Percentiles rank a stretch among this genome's conserved stretches.
phyloP scores from a whole-genome alignment of 1,284 basidiomycete genomes.

The Lentinus polychrous region DNA sequence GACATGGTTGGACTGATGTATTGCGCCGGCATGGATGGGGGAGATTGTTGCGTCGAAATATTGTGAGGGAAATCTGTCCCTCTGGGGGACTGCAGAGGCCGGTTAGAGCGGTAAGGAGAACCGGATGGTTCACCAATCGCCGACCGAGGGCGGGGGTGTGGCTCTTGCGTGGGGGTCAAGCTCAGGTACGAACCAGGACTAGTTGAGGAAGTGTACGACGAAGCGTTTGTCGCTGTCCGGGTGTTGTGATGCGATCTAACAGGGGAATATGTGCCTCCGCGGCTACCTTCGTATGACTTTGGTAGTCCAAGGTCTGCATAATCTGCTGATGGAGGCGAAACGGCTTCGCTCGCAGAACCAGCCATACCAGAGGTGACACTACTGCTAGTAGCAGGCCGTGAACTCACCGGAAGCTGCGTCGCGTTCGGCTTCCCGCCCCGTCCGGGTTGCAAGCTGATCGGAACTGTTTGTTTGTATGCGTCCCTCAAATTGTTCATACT shows the following conservation, averaged over 20 bases:
- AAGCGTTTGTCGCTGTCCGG: slow-evolving; percentile 1
- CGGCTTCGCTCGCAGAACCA: slow-evolving; percentile 2
- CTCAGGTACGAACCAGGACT: slow-evolving; percentile 13
- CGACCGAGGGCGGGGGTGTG: slow-evolving; percentile 52
- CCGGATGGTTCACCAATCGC: slow-evolving; percentile 37
- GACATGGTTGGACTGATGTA: slow-evolving; percentile 1
- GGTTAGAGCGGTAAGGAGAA: slow-evolving; percentile 29
- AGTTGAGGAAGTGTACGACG: slow-evolving; percentile 15
- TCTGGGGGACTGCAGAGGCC: slow-evolving; percentile 13
- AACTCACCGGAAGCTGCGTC: slow-evolving; percentile 13
- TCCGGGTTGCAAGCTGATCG: slow-evolving; percentile 31
- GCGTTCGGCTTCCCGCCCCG: slow-evolving; percentile 8
- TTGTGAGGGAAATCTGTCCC: slow-evolving; percentile 11
- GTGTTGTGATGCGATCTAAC: slow-evolving; percentile 4
- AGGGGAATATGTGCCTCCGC: slow-evolving; percentile 14
- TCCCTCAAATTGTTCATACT: slow-evolving; percentile 53
- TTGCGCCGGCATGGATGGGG: slow-evolving; percentile 6
- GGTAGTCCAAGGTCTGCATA: slow-evolving; percentile 5
- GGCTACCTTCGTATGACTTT: slow-evolving; percentile 34
- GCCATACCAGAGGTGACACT: slow-evolving; percentile 10
- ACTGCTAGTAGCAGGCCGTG: slow-evolving; percentile 19
- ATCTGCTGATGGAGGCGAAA: slow-evolving; percentile 4
- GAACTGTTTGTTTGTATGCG: slow-evolving; percentile 24
- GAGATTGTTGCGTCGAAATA: slow-evolving; percentile 5
- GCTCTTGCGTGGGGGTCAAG: slow-evolving; percentile 34